Conservation (phyloP, 306 rosid genomes). For the Aeschynomene evenia region DNA sequence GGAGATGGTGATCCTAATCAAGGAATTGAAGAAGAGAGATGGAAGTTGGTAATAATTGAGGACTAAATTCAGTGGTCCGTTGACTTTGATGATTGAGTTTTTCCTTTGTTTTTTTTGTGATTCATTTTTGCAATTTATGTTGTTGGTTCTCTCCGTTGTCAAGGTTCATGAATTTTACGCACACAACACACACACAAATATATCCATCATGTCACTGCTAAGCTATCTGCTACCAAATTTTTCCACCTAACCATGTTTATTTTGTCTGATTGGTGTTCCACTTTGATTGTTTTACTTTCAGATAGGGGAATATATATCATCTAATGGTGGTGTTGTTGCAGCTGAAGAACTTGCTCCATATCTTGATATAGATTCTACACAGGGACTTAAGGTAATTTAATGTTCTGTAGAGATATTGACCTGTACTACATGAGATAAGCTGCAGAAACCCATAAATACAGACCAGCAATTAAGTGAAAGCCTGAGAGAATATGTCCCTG, state of each 20-base stretch:
- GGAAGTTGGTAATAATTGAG: slow-evolving; percentile 99
- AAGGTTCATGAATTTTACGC: too few relatives aligned
- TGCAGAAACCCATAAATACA: background rate
- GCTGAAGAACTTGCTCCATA: slow-evolving; percentile 98
- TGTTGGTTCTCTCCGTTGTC: background rate
- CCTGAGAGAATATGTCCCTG: background rate
- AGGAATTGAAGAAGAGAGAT: slow-evolving; percentile 99
- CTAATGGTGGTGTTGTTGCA: slow-evolving; percentile 93
- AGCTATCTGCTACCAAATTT: slow-evolving; percentile 4
- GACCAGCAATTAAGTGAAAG: background rate
- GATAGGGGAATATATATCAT: slow-evolving; percentile 93
- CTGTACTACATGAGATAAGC: background rate
- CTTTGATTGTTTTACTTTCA: slow-evolving; percentile 40
- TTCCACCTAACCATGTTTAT: slow-evolving; percentile 24
- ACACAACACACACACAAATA: too few relatives aligned
- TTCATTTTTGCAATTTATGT: background rate
- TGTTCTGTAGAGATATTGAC: background rate
- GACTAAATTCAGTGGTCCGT: slow-evolving; percentile 89
- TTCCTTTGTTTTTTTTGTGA: background rate
- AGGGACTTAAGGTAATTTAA: slow-evolving; percentile 50
- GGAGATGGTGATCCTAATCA: slow-evolving; percentile 99
- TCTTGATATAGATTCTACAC: slow-evolving; percentile 65
- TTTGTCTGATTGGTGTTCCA: slow-evolving; percentile 15
- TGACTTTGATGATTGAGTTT: slow-evolving; percentile 47
- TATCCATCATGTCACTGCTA: background rate